Evolutionary conservation across 257 asterid genomes (phyloP), one percentile per base, ranked within the genome.

Genomic region (Solanum neorickii): DNA sequence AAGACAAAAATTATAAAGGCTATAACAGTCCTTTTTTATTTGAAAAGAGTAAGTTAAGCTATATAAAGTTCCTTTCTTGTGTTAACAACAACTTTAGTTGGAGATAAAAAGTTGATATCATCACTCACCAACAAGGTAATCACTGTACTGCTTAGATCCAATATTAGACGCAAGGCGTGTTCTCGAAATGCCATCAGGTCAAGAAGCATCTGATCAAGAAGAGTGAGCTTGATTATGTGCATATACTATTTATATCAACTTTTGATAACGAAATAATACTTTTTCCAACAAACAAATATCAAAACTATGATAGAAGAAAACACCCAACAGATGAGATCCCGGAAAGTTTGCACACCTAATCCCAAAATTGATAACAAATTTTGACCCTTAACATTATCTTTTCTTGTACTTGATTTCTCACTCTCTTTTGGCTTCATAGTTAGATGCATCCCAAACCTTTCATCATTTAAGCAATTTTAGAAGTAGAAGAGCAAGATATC

Each of bases 141-240:
- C 82, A 97, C 99, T 42, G 99, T 97, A 90, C 99, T 97, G 93
- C 99, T 97, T 80, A 97, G 94, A 91, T 96, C 99, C 95, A 97
- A 91, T 88, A 97, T 95, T 88, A 97, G 98, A 91, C 99, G 95
- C 92, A 97, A 91, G 88, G 99, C 98, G 88, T 97, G 99, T 93
- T 97, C 99, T 49, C 98, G 98, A 88, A 97, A 97, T 56, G 96
- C 96, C 99, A 97, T 95, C 86, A 97, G 94, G 93, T 97, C 99
- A 92, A 94, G 95, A 91, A 97, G 99, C 90, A 97, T 92, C 99
- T 97, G 96, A 78, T 88, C 89, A 90, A 92, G 86, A 90, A 78
- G 89, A 91, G 56, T 76, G 78, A 88, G 72, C 84, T 75, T 35
- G 74, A 47, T 49, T 23, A 86, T 16, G 85, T 3, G 68, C 42